A percentile compares a stretch with the other conserved stretches of the same genome.
Evolutionary conservation across 495 filamentous ascomycete species (phyloP).

Genomic region (Aspergillus affinis): DNA sequence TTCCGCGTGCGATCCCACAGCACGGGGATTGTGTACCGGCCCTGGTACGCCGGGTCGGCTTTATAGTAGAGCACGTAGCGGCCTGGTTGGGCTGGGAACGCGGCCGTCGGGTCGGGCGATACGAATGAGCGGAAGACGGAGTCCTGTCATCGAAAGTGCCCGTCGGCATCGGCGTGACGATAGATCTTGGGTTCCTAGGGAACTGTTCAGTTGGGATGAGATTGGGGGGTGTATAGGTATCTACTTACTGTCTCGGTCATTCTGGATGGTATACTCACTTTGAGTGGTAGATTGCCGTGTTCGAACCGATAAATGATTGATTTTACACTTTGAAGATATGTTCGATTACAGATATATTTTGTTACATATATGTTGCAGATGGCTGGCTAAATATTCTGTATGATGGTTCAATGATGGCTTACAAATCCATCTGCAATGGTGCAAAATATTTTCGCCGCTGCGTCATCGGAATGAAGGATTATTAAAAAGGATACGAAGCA

Average conservation of each 20-base stretch:
- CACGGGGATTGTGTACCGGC: slow-evolving; percentile 76
- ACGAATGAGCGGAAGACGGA: slow-evolving; percentile 50
- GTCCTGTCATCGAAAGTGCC: slow-evolving; percentile 49
- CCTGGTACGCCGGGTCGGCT: slow-evolving; percentile 65
- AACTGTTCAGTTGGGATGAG: neutral
- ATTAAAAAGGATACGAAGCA: neutral
- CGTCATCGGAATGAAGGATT: neutral
- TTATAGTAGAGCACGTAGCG: slow-evolving; percentile 80
- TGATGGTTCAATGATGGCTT: neutral
- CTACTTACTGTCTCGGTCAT: slow-evolving; percentile 1
- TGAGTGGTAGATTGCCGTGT: neutral
- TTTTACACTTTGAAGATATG: no score
- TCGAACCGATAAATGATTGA: no score
- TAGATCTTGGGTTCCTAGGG: slow-evolving; percentile 25
- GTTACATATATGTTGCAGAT: no score
- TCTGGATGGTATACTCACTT: neutral
- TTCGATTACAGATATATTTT: no score
- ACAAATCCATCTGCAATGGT: neutral
- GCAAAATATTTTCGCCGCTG: neutral
- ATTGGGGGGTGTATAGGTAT: neutral
- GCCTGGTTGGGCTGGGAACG: slow-evolving; percentile 71
- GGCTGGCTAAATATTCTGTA: neutral
- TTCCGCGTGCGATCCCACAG: slow-evolving; percentile 73
- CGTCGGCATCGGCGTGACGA: slow-evolving; percentile 45
- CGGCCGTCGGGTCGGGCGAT: slow-evolving; percentile 51